A percentile compares a stretch with the other conserved stretches of the same genome.
Conservation (phyloP, 176 grass and related monocot species). For the Phoenix roebelenii region DNA sequence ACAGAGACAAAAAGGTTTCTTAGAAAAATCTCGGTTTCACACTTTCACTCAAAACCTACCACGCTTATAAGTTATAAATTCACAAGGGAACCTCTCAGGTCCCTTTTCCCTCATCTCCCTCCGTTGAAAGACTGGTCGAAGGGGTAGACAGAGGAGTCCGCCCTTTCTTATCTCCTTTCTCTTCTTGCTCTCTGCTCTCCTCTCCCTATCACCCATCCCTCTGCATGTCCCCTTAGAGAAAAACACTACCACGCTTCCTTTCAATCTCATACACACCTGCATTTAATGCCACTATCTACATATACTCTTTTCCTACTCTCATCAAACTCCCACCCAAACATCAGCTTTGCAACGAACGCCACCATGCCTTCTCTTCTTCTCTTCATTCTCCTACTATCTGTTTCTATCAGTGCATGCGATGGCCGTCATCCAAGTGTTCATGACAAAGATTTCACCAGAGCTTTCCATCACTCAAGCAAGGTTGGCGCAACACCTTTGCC, state of each 20-base stretch:
- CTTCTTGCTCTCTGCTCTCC: not conserved
- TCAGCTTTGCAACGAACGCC: constrained; percentile 2
- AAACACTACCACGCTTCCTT: not conserved
- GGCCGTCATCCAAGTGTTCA: constrained; percentile 3
- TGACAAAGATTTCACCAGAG: not conserved
- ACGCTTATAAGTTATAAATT: constrained; percentile 34
- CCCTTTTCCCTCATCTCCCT: not conserved
- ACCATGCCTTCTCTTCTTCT: constrained; percentile 32
- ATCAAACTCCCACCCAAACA: too few relatives aligned
- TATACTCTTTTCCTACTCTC: constrained; percentile 1
- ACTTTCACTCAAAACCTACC: constrained; percentile 22
- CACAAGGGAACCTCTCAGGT: constrained; percentile 18
- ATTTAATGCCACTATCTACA: not conserved
- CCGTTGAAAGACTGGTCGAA: not conserved
- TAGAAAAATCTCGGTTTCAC: constrained; percentile 20
- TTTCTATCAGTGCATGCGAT: not conserved
- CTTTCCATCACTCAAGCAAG: not conserved
- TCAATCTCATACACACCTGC: constrained; percentile 12
- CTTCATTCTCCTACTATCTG: not conserved
- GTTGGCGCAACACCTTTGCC: not conserved
- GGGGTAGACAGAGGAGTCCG: not conserved
- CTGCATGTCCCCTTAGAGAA: constrained; percentile 23
- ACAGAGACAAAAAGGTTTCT: constrained; percentile 22
- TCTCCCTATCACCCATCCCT: not conserved
- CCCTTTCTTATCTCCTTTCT: not conserved